These are phyloP conservation scores for Didymella glomerata DNA, from an alignment of 2,329 filamentous ascomycete genomes.

Conservation along the genomic window DNA sequence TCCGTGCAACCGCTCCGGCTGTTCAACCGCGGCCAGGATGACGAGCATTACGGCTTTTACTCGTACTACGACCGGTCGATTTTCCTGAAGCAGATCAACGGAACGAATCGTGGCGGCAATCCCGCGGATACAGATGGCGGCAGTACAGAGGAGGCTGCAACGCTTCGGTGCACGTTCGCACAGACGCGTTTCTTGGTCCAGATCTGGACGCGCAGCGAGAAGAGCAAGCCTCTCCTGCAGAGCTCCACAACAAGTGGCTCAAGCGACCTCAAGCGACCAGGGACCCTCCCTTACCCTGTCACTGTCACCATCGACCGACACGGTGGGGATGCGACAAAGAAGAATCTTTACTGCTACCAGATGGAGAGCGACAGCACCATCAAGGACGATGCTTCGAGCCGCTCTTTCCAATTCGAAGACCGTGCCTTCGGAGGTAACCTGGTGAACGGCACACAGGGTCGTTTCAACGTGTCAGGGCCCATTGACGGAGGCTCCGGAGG, in stretches of 20 bases:
- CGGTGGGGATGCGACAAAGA: slow-evolving; percentile 62
- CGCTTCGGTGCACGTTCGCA: slow-evolving; percentile 64
- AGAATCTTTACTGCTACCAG: slow-evolving; percentile 68
- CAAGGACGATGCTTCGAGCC: slow-evolving; percentile 45
- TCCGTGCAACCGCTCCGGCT: slow-evolving; percentile 79
- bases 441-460: slow-evolving; percentile 60
- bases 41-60: slow-evolving; percentile 95
- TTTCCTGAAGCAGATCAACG: slow-evolving; percentile 73
- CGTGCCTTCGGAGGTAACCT: slow-evolving; percentile 60
- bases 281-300: slow-evolving; percentile 68
- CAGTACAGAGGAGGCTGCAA: slow-evolving; percentile 56
- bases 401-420: slow-evolving; percentile 62
- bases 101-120: slow-evolving; percentile 50
- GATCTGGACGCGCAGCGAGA: slow-evolving; percentile 66
- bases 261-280: slow-evolving; percentile 60
- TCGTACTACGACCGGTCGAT: slow-evolving; percentile 88
- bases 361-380: slow-evolving; percentile 60
- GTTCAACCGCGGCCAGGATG: slow-evolving; percentile 79
- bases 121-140: slow-evolving; percentile 62
- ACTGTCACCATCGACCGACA: slow-evolving; percentile 69
- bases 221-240: slow-evolving; percentile 48
- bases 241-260: slow-evolving; percentile 43
- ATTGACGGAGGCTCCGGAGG: slow-evolving; percentile 68
- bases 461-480: slow-evolving; percentile 52
- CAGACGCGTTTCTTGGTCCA: slow-evolving; percentile 69